Conservation (phyloP, 2,329 filamentous ascomycete genomes). For the Pseudogymnoascus sp. region DNA sequence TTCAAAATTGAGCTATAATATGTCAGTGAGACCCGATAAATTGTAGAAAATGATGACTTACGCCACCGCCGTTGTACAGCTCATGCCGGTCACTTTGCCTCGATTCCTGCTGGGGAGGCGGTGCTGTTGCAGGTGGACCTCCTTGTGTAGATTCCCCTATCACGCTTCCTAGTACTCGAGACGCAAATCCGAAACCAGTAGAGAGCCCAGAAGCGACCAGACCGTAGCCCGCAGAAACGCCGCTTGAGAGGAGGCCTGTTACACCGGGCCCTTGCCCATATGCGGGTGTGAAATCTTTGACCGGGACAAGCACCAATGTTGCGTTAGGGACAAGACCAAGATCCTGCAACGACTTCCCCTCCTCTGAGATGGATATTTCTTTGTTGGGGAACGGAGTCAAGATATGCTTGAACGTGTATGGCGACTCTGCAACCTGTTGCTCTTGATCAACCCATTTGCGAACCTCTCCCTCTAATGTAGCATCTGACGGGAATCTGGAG, state of each 20-base stretch:
- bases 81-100: not conserved
- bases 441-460: slow-evolving; percentile 66
- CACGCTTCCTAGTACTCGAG: slow-evolving; percentile 36
- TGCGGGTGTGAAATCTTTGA: slow-evolving; percentile 53
- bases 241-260: slow-evolving; percentile 29
- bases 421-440: slow-evolving; percentile 26
- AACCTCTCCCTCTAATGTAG: slow-evolving; percentile 59
- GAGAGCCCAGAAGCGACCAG: slow-evolving; percentile 37
- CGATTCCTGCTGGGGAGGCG: slow-evolving; percentile 26
- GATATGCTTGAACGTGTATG: slow-evolving; percentile 80
- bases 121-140: not conserved
- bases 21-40: slow-evolving; percentile 2
- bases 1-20: slow-evolving; percentile 18
- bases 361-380: slow-evolving; percentile 67
- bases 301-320: slow-evolving; percentile 73
- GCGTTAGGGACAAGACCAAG: slow-evolving; percentile 71
- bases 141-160: not conserved
- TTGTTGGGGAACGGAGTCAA: slow-evolving; percentile 70
- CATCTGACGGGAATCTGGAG: slow-evolving; percentile 57
- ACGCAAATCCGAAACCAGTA: slow-evolving; percentile 35
- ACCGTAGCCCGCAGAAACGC: slow-evolving; percentile 30
- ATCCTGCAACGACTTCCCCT: slow-evolving; percentile 58
- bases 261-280: slow-evolving; percentile 37
- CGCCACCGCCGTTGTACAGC: slow-evolving; percentile 10
- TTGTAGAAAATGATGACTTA: not conserved